Evolutionary conservation across 2,329 filamentous ascomycete species (phyloP), one percentile per base, ranked within the genome.

Genomic region (Stachybotrys chartarum): DNA sequence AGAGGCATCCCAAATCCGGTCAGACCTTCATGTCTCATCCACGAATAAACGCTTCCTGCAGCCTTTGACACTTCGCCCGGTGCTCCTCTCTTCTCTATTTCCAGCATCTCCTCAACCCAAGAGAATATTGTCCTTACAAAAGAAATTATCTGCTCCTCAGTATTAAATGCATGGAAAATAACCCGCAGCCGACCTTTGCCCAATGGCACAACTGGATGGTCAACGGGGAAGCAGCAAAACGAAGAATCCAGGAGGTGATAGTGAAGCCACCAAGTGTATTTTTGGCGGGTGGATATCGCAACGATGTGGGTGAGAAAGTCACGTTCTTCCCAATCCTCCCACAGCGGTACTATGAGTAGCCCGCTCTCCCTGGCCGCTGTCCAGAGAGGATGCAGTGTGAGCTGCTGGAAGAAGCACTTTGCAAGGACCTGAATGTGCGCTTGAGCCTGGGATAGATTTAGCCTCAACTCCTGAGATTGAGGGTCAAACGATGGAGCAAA

Each of bases 101-200:
- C 53, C 32, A 58, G 17, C 51, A 60, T 61, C 54, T 63, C 61
- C n/a, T 50, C 6, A 3, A 53, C 57, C 53, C 54, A 63, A 3
- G 52, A 44, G 17, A 52, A 57, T 1, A 60, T 53, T 5, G 54
- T 18, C 24, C 17, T 47, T 3, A 50, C 54, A n/a, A 59, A 24
- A 3, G 2, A 53, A 5, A 66, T 55, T 3, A 75, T 61, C 44
- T 78, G 61, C 1, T 59, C 64, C 18, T 64, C 57, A 2, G 71
- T 75, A 52, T 76, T 76, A 5, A 63, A 63, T 3, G 72, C 72
- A 58, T 78, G 73, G 30, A 78, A 57, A 18, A 70, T 68, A 1
- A 77, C 55, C 31, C 72, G 64, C 1, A 78, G 59, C 8, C 75
- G 64, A 49, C 65, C 65, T 17, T 68, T 63, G 0, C 74, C 74